Percentiles rank a stretch among this genome's conserved stretches.
Conservation (phyloP, 176 grass and related monocot species). For the Oryza meyeriana region DNA sequence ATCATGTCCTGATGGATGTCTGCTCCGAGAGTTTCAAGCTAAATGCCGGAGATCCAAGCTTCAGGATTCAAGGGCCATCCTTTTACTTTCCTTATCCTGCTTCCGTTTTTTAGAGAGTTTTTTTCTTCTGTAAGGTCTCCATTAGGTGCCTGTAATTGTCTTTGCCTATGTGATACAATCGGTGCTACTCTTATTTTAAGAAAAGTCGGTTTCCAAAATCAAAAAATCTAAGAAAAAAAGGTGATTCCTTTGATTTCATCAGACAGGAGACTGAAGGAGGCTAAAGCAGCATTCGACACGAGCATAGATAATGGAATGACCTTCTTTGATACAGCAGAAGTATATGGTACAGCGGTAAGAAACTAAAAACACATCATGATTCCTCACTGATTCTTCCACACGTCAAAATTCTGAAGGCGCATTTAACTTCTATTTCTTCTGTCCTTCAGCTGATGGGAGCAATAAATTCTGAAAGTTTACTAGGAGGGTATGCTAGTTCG, state of each 20-base stretch:
- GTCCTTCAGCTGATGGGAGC: conserved; percentile 63
- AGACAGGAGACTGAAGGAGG: conserved; percentile 83
- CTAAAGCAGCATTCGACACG: conserved; percentile 69
- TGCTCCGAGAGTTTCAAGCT: no score
- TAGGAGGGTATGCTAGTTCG: conserved; percentile 50
- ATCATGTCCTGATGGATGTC: no score
- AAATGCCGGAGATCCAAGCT: no score
- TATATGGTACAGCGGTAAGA: conserved; percentile 73
- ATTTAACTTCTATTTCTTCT: conserved; percentile 2
- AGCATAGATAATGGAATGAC: conserved; percentile 86
- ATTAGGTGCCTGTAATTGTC: background rate
- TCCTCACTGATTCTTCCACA: background rate
- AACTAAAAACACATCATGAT: background rate
- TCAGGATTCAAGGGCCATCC: no score
- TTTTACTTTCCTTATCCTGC: background rate
- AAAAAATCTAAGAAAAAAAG: background rate
- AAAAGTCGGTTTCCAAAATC: background rate
- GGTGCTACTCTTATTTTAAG: background rate
- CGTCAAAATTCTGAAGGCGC: background rate
- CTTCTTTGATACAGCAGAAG: conserved; percentile 92
- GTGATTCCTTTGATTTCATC: background rate
- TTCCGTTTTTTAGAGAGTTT: background rate
- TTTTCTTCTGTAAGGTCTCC: background rate
- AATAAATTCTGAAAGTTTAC: conserved; percentile 79
- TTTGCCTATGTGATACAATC: background rate